phyloP scores from a whole-genome alignment of 805 yeast species.

The Teunomyces stri region DNA sequence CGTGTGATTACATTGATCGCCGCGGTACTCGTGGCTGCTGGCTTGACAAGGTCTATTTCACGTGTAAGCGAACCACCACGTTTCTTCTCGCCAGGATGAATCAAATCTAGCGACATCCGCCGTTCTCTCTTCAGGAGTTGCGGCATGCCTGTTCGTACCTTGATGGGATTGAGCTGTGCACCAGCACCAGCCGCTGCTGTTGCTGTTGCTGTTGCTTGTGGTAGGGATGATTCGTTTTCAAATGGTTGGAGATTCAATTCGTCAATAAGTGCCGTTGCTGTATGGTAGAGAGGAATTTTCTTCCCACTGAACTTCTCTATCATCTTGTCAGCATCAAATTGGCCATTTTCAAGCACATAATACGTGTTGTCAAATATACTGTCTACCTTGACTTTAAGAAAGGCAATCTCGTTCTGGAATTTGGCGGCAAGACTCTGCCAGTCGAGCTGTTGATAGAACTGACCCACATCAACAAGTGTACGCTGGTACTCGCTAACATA shows the following conservation, averaged over 20 bases:
- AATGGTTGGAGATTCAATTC: constrained; percentile 1
- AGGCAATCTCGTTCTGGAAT: constrained; percentile 15
- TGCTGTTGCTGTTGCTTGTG: not conserved
- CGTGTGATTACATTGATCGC: constrained; percentile 34
- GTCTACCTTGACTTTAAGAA: constrained; percentile 20
- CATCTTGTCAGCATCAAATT: not conserved
- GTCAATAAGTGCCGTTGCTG: not conserved
- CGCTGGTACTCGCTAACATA: constrained; percentile 11
- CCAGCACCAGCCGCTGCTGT: not conserved
- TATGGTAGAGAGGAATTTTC: not conserved
- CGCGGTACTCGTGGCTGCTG: constrained; percentile 31
- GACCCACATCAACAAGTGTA: constrained; percentile 8
- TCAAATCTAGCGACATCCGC: constrained; percentile 28
- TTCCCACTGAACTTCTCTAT: not conserved
- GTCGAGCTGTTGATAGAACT: constrained; percentile 17
- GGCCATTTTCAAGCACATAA: not conserved
- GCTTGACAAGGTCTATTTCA: constrained; percentile 20
- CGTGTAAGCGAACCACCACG: constrained; percentile 12
- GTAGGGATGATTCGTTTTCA: not conserved
- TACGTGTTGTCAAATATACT: constrained; percentile 16
- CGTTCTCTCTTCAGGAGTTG: constrained; percentile 10
- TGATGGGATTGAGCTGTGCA: not conserved
- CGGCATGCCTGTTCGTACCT: not conserved
- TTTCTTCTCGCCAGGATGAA: constrained; percentile 5
- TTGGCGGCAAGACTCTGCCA: constrained; percentile 15